These are phyloP conservation scores for Phyllosticta citrichinensis DNA, from an alignment of 2,329 filamentous ascomycete genomes.

Conservation along the genomic window DNA sequence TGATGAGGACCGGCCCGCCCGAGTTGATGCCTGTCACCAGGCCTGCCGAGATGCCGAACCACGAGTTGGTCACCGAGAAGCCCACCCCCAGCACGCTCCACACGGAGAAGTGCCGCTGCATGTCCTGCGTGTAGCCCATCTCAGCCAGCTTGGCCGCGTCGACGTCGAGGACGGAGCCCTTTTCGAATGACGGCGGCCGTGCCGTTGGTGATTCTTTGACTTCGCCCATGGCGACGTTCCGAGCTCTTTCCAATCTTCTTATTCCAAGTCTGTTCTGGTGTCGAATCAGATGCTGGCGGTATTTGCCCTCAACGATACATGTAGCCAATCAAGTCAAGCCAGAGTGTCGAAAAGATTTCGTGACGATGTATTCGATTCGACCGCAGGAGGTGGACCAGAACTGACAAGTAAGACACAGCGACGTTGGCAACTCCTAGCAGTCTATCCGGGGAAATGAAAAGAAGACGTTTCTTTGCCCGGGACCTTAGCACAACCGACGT, in stretches of 20 bases:
- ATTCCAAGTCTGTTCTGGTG: background rate
- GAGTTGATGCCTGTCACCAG: constrained; percentile 42
- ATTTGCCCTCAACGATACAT: background rate
- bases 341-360: background rate
- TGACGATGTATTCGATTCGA: background rate
- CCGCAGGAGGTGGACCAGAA: background rate
- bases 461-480: background rate
- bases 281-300: background rate
- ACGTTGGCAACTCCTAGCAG: background rate
- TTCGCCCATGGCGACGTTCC: background rate
- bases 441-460: background rate
- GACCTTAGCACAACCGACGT: background rate
- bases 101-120: constrained; percentile 40
- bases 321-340: background rate
- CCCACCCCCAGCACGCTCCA: constrained; percentile 41
- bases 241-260: background rate
- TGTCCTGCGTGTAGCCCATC: constrained; percentile 41
- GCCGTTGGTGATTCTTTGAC: constrained; percentile 7
- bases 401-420: background rate
- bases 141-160: constrained; percentile 37
- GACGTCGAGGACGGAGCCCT: constrained; percentile 17
- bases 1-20: constrained; percentile 38
- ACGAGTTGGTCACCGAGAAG: constrained; percentile 43
- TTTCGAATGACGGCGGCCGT: background rate
- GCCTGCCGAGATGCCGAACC: constrained; percentile 41